These are phyloP conservation scores for Penstemon barbatus DNA, from an alignment of 257 asterid species.

Conservation along the genomic window DNA sequence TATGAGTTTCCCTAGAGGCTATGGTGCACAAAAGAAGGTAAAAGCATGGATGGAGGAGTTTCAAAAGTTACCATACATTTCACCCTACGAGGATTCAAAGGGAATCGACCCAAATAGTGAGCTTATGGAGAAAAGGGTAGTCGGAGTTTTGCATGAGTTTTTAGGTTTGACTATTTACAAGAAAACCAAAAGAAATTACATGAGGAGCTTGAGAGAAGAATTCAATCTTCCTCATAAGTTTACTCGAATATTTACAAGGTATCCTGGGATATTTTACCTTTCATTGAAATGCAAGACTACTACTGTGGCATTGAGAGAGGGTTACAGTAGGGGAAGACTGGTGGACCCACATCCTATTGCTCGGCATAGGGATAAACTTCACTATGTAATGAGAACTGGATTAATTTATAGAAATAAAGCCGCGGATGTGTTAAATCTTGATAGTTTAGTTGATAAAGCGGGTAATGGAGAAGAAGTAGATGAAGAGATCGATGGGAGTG, in stretches of 20 bases:
- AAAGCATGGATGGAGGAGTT: slow-evolving; percentile 96
- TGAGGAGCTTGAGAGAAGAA: slow-evolving; percentile 85
- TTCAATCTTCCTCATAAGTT: slow-evolving; percentile 84
- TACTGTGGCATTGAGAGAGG: slow-evolving; percentile 81
- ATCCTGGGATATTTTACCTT: slow-evolving; percentile 90
- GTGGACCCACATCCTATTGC: slow-evolving; percentile 69
- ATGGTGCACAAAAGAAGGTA: slow-evolving; percentile 91
- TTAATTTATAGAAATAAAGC: slow-evolving; percentile 70
- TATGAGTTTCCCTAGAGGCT: slow-evolving; percentile 93
- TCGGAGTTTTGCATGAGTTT: slow-evolving; percentile 85
- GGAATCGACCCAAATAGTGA: slow-evolving; percentile 81
- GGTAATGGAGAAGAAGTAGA: slow-evolving; percentile 31
- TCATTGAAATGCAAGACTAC: slow-evolving; percentile 91
- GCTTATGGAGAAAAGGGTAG: slow-evolving; percentile 96
- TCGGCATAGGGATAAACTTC: slow-evolving; percentile 67
- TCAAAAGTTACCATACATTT: slow-evolving; percentile 88
- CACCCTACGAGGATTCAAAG: slow-evolving; percentile 84
- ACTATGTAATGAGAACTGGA: slow-evolving; percentile 89
- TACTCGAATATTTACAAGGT: slow-evolving; percentile 84
- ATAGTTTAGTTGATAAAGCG: slow-evolving; percentile 43
- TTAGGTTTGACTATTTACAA: slow-evolving; percentile 71
- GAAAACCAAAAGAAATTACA: slow-evolving; percentile 88
- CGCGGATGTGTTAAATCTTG: slow-evolving; percentile 50
- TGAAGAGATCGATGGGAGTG: slow-evolving; percentile 39
- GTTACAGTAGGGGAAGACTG: slow-evolving; percentile 73